Base-by-base conservation (phyloP, 2,329 filamentous ascomycete genomes). In the Fusarium compactum region DNA sequence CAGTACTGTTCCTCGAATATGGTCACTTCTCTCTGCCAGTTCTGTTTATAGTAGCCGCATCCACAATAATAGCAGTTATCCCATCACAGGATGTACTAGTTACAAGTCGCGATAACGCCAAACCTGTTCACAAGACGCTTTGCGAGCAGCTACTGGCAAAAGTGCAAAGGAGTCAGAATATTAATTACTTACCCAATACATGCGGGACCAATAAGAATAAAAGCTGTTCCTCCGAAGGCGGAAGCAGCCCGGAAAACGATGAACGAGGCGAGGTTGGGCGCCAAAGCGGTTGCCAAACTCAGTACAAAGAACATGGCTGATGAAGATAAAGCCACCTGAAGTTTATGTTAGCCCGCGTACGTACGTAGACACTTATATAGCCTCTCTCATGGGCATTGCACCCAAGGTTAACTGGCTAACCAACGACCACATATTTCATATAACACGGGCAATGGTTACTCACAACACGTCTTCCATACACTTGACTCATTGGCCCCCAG, bases 221-320 rank as follows among this genome's bases (percentile, higher is more conserved):
- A 93, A 0, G 89, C 88, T 0, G 91, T 94, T 16, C 92, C 92
- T 79, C 92, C 89, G 72, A 94, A 91, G 0, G 91, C 92, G 1
- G 91, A 92, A 29, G 93, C 82, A 48, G 92, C 87, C 9, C 92
- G 88, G 76, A 95, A 93, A 53, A 93, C 83, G 76, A 92, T 93
- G 78, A 93, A 95, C 0, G 88, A 82, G 2, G 86, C 86, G 22
- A 95, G 81, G 70, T 93, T 91, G 0, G 92, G 91, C 6, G 92
- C 86, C 15, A 94, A 79, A 0, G 92, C 91, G 0, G 91, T 92
- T 29, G 90, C 92, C 30, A 93, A 83, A n/a, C 89, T 92, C 73
- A 92, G 91, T 2, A 83, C 83, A 53, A 90, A 87, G 79, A 95
- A 93, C 2, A 92, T 81, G 1, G 85, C 78, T 0, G 89, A 87